Percentiles rank a stretch among this genome's conserved stretches.
These are phyloP conservation scores for Teunomyces barrocoloradensis DNA, from an alignment of 805 yeast species.

Conservation along the genomic window DNA sequence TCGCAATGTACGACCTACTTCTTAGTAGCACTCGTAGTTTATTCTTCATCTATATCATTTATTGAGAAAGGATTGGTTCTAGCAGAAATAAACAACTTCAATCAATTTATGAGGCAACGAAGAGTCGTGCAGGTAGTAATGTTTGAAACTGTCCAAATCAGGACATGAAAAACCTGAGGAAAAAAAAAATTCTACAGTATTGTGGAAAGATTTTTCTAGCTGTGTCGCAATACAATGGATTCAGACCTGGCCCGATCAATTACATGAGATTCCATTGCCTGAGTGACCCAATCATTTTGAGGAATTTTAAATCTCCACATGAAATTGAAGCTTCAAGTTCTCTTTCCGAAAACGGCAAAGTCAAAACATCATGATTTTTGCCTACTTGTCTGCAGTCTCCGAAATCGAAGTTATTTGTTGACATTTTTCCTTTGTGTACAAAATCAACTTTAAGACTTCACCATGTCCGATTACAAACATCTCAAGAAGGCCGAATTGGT, in stretches of 20 bases:
- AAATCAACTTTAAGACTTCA: constrained; percentile 2
- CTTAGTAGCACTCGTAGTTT: neutral
- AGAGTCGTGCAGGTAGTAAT: neutral
- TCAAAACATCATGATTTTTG: neutral
- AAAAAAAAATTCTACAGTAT: neutral
- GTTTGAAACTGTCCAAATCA: constrained; percentile 2
- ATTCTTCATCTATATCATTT: neutral
- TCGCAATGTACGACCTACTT: neutral
- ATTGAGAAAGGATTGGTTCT: neutral
- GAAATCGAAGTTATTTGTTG: neutral
- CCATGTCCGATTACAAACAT: constrained; percentile 34
- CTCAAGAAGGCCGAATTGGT: constrained; percentile 42
- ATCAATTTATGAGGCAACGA: neutral
- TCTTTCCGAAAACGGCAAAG: constrained; percentile 4
- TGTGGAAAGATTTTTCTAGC: neutral
- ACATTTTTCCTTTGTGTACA: constrained; percentile 3
- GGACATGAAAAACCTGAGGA: neutral
- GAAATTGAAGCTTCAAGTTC: neutral
- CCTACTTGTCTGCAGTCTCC: neutral
- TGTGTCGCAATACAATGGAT: neutral
- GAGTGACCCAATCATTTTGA: neutral
- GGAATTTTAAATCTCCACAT: neutral
- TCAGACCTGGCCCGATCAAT: neutral
- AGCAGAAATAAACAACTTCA: neutral
- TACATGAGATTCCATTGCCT: neutral